Percentiles rank a stretch among this genome's conserved stretches.
Conservation (phyloP, 2,329 filamentous ascomycete species). For the Colletotrichum coccodes region DNA sequence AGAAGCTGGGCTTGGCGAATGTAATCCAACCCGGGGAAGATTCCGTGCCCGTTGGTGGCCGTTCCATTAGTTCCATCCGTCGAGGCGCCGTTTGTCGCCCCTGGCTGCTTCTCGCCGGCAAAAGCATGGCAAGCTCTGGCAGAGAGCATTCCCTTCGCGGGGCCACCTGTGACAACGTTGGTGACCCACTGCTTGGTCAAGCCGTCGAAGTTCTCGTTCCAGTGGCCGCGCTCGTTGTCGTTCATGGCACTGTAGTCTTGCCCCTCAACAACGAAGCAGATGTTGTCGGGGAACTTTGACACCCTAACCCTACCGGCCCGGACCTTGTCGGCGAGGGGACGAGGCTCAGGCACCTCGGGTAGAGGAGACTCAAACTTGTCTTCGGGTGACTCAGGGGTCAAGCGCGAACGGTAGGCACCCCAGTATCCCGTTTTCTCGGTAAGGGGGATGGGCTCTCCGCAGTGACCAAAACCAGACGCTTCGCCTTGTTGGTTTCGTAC, state of each 20-base stretch:
- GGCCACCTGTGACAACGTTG: constrained; percentile 18
- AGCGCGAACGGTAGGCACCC: constrained; percentile 29
- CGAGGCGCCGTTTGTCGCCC: constrained; percentile 11
- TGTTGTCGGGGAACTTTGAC: constrained; percentile 28
- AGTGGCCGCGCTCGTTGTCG: constrained; percentile 23
- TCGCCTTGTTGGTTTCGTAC: constrained; percentile 27
- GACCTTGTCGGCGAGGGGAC: constrained; percentile 13
- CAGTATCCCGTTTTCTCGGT: constrained; percentile 29
- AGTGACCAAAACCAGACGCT: constrained; percentile 25
- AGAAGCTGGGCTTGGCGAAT: constrained; percentile 25
- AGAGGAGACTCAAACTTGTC: constrained; percentile 27
- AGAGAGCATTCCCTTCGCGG: constrained; percentile 16
- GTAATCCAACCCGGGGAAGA: constrained; percentile 30
- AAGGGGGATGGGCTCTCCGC: constrained; percentile 24
- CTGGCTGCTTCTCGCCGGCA: constrained; percentile 25
- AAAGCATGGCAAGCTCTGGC: constrained; percentile 24
- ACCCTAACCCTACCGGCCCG: constrained; percentile 19
- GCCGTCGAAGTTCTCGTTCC: constrained; percentile 29
- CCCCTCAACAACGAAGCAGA: constrained; percentile 28
- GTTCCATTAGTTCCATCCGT: constrained; percentile 13
- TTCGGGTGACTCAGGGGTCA: constrained; percentile 18
- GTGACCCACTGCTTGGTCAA: constrained; percentile 29
- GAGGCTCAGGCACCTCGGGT: constrained; percentile 1
- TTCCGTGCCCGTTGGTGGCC: constrained; percentile 3
- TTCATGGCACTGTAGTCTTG: constrained; percentile 29